Base-by-base conservation (phyloP, 768 basidiomycete species). In the Pleurotus pulmonarius region DNA sequence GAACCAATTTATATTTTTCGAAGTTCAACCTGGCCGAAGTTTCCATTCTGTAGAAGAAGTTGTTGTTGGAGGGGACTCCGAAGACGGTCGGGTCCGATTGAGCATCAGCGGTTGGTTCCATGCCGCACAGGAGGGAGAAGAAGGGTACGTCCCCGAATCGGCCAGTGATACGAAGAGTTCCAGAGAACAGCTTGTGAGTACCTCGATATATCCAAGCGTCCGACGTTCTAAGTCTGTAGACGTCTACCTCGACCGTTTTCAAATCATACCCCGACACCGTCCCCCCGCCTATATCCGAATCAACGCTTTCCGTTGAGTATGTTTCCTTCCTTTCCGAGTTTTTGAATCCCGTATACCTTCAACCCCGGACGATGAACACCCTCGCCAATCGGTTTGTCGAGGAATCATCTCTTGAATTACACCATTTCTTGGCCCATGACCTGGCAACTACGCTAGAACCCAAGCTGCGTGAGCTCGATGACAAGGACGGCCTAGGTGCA, bases 101-200 rank as follows among this genome's bases (percentile, higher is more conserved):
- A 93, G 90, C 61, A 90, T 98, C 63, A 94, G 90, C 63, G 96
- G 96, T 5, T 98, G 96, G 96, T 98, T 98, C 74, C 96, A 98
- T 67, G 85, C 87, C 20, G 88, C 93, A 0, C 86, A 96, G 65
- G 86, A 89, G 60, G 93, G 91, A 9, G 96, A 98, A 68, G 90
- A 94, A 39, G 94, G 92, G 0, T 93, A 92, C 64, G 77, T 82
- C 46, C 72, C 77, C 0, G 85, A 86, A 44, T 58, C 71, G 13
- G 69, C 66, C 25, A 63, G 73, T 18, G 76, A 81, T 49, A 61
- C 79, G 29, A 88, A 90, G 70, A 93, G 87, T 69, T 95, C 94
- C 3, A 80, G 95, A 55, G 91, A 95, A 67, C 96, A 98, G 69
- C 87, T 98, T 37, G 95, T 96, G 65, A 71, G 92, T 83, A 38